Base-by-base conservation (phyloP, 352 stramenopile species). In the Phytopythium helicoides region DNA sequence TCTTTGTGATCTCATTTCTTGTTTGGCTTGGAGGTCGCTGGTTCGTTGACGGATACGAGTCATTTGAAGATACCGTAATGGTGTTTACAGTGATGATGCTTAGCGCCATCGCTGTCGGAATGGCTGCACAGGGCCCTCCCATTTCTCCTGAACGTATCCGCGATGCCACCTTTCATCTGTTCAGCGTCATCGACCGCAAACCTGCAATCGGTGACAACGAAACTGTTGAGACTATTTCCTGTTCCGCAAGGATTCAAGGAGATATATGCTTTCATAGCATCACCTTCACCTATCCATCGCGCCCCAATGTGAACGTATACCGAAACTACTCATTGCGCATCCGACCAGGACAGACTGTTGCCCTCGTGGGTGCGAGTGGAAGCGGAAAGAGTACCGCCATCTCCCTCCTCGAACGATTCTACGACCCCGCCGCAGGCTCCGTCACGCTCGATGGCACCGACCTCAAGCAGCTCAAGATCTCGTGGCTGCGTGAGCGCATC, bases 341-440 rank as follows among this genome's bases (percentile, higher is more conserved):
- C 49, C 21, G 53, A 9, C 70, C 71, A 21, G 82, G 89, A 9
- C 46, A 66, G 12, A 89, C 84, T 0, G 70, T 97, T 18, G 93
- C 92, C 7, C 62, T 98, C 6, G 85, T 97, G 15, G 93, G 93
- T 3, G 58, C 72, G 28, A 87, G 62, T 58, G 89, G 86, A 19
- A 87, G 74, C 49, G 90, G 87, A 12, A 97, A 97, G 58, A 85
- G 57, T 40, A 96, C 84, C 9, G 74, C 86, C 19, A 71, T 92
- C 12, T 61, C 71, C 12, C 61, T 98, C 0, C 50, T 96, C 9
- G 66, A 92, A 48, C 71, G 87, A 22, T 90, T 40, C 54, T 95
- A 96, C 62, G 81, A 95, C 41, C 54, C 63, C 25, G 14, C 46
- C 18, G 50, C 58, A 21, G 53, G 71, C 16, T 23, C 22, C 9